Conservation (phyloP, 2,329 filamentous ascomycete genomes). For the Ascomycota sp. region DNA sequence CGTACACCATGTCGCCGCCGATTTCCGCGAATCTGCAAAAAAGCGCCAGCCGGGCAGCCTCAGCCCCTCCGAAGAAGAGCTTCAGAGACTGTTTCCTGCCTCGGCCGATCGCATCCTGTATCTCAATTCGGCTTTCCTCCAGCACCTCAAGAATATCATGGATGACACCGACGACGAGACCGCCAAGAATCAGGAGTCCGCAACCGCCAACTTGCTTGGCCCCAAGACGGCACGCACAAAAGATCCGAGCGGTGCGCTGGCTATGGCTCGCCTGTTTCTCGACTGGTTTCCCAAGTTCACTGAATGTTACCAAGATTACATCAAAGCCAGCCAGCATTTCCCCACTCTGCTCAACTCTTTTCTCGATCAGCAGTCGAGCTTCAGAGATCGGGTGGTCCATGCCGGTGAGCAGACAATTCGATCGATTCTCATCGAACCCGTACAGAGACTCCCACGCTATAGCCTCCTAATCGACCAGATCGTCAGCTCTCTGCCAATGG, state of each 20-base stretch:
- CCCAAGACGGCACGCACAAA: slow-evolving; percentile 27
- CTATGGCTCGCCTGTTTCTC: slow-evolving; percentile 61
- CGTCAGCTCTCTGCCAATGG: slow-evolving; percentile 61
- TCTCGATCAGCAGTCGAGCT: slow-evolving; percentile 59
- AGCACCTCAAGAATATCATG: slow-evolving; percentile 54
- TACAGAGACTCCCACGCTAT: slow-evolving; percentile 84
- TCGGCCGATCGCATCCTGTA: slow-evolving; percentile 65
- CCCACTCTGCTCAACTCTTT: slow-evolving; percentile 63
- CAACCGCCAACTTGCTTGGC: slow-evolving; percentile 19
- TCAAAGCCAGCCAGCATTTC: slow-evolving; percentile 74
- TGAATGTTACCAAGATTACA: slow-evolving; percentile 81
- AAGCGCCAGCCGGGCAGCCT: slow-evolving; percentile 36
- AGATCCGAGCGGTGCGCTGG: slow-evolving; percentile 59
- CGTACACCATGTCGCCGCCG: slow-evolving; percentile 59
- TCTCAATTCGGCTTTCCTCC: slow-evolving; percentile 63
- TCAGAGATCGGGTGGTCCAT: slow-evolving; percentile 59
- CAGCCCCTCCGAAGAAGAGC: slow-evolving; percentile 50
- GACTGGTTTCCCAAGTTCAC: slow-evolving; percentile 91
- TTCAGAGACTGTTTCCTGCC: slow-evolving; percentile 61
- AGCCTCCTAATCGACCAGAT: slow-evolving; percentile 95
- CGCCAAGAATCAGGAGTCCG: slow-evolving; percentile 49
- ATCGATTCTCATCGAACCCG: slow-evolving; percentile 86
- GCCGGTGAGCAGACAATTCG: slow-evolving; percentile 80
- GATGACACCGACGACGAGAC: slow-evolving; percentile 71
- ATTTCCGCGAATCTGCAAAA: slow-evolving; percentile 54